Percentiles rank a stretch among this genome's conserved stretches.
These are phyloP conservation scores for Papilionanthe hybrid DNA, from an alignment of 116 monocot species.

Conservation along the genomic window DNA sequence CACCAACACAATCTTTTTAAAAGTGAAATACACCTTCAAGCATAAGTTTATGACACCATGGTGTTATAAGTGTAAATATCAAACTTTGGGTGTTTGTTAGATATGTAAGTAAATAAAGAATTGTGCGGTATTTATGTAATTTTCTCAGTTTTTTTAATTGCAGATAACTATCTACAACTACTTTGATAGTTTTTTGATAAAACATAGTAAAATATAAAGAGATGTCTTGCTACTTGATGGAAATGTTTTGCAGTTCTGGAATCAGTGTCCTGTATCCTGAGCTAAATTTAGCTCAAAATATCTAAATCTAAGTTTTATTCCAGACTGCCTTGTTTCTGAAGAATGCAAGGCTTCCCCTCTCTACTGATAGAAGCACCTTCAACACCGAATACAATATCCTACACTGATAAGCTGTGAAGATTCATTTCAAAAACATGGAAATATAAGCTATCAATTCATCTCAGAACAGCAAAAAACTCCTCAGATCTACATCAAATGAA, in stretches of 20 bases:
- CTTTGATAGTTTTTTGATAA: too few relatives aligned
- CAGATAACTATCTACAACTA: neutral
- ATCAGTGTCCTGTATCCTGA: neutral
- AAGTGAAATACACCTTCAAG: too few relatives aligned
- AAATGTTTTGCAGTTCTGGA: too few relatives aligned
- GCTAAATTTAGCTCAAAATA: neutral
- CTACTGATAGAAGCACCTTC: neutral
- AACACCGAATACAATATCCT: neutral
- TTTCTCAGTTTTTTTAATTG: neutral
- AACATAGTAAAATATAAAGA: too few relatives aligned
- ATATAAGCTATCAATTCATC: neutral
- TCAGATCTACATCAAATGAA: neutral
- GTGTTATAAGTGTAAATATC: too few relatives aligned
- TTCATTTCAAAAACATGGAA: slow-evolving; percentile 3
- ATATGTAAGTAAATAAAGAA: too few relatives aligned
- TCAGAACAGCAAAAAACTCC: neutral
- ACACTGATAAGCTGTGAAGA: neutral
- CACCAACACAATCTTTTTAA: too few relatives aligned
- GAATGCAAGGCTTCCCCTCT: neutral
- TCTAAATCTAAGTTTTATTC: neutral
- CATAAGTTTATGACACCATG: too few relatives aligned
- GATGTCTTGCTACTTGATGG: too few relatives aligned
- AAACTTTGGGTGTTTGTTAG: too few relatives aligned
- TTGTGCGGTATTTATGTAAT: too few relatives aligned
- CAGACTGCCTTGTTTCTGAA: neutral